These are phyloP conservation scores for Saxophila tyrrhenica DNA, from an alignment of 495 filamentous ascomycete genomes.

Conservation along the genomic window DNA sequence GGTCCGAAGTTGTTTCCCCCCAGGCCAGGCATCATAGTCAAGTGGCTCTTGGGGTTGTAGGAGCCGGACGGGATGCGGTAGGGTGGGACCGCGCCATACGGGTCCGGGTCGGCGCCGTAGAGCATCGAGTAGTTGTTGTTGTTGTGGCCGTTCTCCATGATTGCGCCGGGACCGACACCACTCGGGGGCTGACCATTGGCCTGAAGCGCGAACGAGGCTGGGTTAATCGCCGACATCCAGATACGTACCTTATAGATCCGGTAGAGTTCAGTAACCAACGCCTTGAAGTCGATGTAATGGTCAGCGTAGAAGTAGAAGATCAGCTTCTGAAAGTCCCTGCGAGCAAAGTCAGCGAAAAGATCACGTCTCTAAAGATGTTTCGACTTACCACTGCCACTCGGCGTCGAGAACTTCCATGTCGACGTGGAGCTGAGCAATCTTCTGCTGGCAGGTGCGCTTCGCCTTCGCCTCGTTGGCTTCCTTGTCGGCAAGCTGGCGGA, in stretches of 20 bases:
- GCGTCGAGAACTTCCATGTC: conserved; percentile 98
- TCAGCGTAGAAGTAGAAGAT: conserved; percentile 99
- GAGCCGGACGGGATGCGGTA: conserved; percentile 17
- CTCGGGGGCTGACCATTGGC: conserved; percentile 18
- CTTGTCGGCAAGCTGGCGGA: conserved; percentile 77
- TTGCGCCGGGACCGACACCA: conserved; percentile 18
- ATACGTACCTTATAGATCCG: conserved; percentile 98
- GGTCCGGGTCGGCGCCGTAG: conserved; percentile 18
- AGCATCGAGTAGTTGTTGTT: conserved; percentile 14
- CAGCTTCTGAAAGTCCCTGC: conserved; percentile 95
- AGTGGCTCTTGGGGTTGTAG: conserved; percentile 17
- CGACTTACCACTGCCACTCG: conserved; percentile 91
- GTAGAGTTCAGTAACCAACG: conserved; percentile 90
- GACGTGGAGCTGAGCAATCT: conserved; percentile 85
- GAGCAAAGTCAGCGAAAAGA: conserved; percentile 6
- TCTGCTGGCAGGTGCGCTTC: conserved; percentile 89
- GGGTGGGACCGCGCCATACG: conserved; percentile 17
- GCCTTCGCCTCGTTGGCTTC: conserved; percentile 97
- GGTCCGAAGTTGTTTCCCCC: conserved; percentile 20
- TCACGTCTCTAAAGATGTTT: background rate
- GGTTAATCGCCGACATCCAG: conserved; percentile 99
- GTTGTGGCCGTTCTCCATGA: background rate
- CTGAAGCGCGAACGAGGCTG: conserved; percentile 68
- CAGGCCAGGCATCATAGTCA: no score
- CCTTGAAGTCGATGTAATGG: conserved; percentile 97